Percentiles rank a stretch among this genome's conserved stretches.
Evolutionary conservation across 257 asterid species (phyloP).

Genomic region (Gentiana dahurica): DNA sequence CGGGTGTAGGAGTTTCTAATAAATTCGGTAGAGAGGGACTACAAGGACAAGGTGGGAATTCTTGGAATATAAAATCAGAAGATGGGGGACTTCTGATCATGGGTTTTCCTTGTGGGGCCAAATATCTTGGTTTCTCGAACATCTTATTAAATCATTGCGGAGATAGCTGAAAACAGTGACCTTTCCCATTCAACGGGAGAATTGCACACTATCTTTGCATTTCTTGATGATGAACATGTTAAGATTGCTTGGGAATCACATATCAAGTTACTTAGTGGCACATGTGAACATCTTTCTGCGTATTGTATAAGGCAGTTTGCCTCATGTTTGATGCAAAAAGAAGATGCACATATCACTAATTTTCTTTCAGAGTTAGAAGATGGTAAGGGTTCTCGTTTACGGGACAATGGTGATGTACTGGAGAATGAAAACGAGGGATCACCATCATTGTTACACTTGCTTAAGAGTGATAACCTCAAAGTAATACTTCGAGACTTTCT

Average conservation of each 20-base stretch:
- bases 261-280: slow-evolving; percentile 31
- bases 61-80: slow-evolving; percentile 24
- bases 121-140: slow-evolving; percentile 37
- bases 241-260: slow-evolving; percentile 16
- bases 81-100: slow-evolving; percentile 42
- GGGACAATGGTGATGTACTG: slow-evolving; percentile 22
- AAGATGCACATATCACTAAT: slow-evolving; percentile 26
- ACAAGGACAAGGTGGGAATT: slow-evolving; percentile 25
- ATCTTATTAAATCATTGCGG: slow-evolving; percentile 37
- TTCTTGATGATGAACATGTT: slow-evolving; percentile 17
- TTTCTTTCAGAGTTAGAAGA: slow-evolving; percentile 31
- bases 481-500: slow-evolving; percentile 40
- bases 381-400: slow-evolving; percentile 21
- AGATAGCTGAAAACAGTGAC: slow-evolving; percentile 20
- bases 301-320: slow-evolving; percentile 59
- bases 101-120: slow-evolving; percentile 58
- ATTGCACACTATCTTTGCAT: slow-evolving; percentile 5
- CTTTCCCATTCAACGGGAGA: slow-evolving; percentile 18
- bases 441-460: slow-evolving; percentile 45
- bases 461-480: slow-evolving; percentile 38
- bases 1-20: slow-evolving; percentile 26
- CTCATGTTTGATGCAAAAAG: slow-evolving; percentile 44
- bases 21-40: slow-evolving; percentile 22
- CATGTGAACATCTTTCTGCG: slow-evolving; percentile 43
- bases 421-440: slow-evolving; percentile 21